Conservation (phyloP, 306 rosid genomes). For the Cucurbita argyrosperma region DNA sequence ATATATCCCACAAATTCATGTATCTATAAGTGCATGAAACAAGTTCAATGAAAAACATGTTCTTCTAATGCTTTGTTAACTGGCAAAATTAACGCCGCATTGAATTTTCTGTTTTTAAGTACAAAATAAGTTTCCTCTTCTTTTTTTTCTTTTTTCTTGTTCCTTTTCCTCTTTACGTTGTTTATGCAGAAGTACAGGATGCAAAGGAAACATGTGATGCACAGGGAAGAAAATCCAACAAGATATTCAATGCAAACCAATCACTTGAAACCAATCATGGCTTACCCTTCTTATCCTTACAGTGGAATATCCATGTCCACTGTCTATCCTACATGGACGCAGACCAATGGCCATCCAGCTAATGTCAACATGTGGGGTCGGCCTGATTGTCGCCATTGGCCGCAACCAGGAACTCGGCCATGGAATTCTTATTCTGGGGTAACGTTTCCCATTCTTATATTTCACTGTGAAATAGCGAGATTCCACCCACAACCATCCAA, state of each 20-base stretch:
- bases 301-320: constrained; percentile 31
- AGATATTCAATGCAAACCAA: constrained; percentile 38
- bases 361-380: constrained; percentile 36
- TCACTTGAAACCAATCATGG: constrained; percentile 61
- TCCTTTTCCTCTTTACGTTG: neutral
- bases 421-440: constrained; percentile 67
- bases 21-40: too few relatives aligned
- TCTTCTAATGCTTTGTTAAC: neutral
- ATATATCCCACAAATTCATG: too few relatives aligned
- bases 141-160: neutral
- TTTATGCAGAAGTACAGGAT: constrained; percentile 65
- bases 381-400: constrained; percentile 53
- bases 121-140: neutral
- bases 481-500: neutral
- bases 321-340: constrained; percentile 69
- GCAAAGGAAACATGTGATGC: constrained; percentile 62
- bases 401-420: constrained; percentile 40
- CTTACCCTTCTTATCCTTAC: constrained; percentile 51
- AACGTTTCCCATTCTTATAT: neutral
- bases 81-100: neutral
- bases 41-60: too few relatives aligned
- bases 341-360: constrained; percentile 26
- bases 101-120: too few relatives aligned
- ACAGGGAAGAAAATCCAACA: constrained; percentile 42
- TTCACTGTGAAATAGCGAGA: neutral